Evolutionary conservation across 306 rosid species (phyloP).

Genomic region (Rubus idaeus): DNA sequence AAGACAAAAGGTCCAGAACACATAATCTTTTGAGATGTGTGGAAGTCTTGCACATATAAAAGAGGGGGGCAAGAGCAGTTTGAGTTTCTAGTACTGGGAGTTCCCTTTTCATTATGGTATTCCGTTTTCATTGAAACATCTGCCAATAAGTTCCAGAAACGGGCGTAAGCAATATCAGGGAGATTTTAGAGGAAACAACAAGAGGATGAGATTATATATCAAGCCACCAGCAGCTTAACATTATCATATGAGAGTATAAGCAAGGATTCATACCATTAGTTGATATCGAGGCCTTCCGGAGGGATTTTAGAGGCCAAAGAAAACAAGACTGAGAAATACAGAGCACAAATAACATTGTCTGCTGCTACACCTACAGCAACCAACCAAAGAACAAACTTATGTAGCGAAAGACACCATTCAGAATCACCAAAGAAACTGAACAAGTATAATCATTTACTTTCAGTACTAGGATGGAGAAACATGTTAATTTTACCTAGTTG

Average conservation of each 20-base stretch:
- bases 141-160: constrained; percentile 20
- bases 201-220: not conserved
- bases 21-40: constrained; percentile 33
- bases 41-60: constrained; percentile 56
- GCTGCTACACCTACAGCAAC: constrained; percentile 51
- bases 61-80: constrained; percentile 53
- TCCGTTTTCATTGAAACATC: constrained; percentile 35
- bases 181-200: not conserved
- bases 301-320: constrained; percentile 48
- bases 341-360: constrained; percentile 44
- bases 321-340: constrained; percentile 42
- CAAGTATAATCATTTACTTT: not conserved
- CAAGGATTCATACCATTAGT: constrained; percentile 25
- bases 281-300: constrained; percentile 33
- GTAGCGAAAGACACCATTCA: not conserved
- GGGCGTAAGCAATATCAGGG: not conserved
- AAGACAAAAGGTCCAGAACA: not conserved
- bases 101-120: constrained; percentile 31
- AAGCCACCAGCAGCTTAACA: constrained; percentile 10
- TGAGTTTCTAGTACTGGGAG: constrained; percentile 46
- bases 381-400: constrained; percentile 16
- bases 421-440: not conserved
- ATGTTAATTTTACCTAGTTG: not conserved
- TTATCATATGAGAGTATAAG: not conserved
- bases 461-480: not conserved